Percentiles rank a stretch among this genome's conserved stretches.
These are phyloP conservation scores for Leptodontidium sp. DNA, from an alignment of 2,329 filamentous ascomycete genomes.

Conservation along the genomic window DNA sequence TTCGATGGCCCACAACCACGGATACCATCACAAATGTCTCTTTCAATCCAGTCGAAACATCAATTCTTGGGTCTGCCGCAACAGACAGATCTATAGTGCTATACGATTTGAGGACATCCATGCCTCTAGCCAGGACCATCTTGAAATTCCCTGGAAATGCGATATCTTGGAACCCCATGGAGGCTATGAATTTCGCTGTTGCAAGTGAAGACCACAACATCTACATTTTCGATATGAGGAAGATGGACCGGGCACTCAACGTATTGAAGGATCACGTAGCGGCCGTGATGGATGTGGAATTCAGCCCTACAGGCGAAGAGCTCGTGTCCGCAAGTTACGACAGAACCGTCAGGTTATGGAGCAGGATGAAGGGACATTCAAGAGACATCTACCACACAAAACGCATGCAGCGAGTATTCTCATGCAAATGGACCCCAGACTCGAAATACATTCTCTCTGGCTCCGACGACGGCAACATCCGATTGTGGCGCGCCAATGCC, in stretches of 20 bases:
- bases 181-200: constrained; percentile 92
- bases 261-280: constrained; percentile 88
- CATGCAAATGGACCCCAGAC: constrained; percentile 85
- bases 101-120: constrained; percentile 89
- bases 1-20: constrained; percentile 86
- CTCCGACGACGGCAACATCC: constrained; percentile 90
- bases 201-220: constrained; percentile 81
- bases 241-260: constrained; percentile 86
- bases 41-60: constrained; percentile 95
- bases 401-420: constrained; percentile 95
- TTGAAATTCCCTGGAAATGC: constrained; percentile 85
- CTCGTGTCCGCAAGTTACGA: constrained; percentile 91
- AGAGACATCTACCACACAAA: constrained; percentile 97
- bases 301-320: constrained; percentile 92
- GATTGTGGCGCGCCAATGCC: constrained; percentile 89
- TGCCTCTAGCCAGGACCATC: constrained; percentile 81
- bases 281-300: constrained; percentile 97
- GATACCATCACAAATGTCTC: constrained; percentile 90
- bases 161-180: constrained; percentile 94
- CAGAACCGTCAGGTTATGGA: constrained; percentile 87
- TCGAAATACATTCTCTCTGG: constrained; percentile 89
- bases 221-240: constrained; percentile 87
- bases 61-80: constrained; percentile 83
- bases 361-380: constrained; percentile 80
- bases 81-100: constrained; percentile 88